phyloP scores from a whole-genome alignment of 306 rosid genomes.

The Trifolium dubium region DNA sequence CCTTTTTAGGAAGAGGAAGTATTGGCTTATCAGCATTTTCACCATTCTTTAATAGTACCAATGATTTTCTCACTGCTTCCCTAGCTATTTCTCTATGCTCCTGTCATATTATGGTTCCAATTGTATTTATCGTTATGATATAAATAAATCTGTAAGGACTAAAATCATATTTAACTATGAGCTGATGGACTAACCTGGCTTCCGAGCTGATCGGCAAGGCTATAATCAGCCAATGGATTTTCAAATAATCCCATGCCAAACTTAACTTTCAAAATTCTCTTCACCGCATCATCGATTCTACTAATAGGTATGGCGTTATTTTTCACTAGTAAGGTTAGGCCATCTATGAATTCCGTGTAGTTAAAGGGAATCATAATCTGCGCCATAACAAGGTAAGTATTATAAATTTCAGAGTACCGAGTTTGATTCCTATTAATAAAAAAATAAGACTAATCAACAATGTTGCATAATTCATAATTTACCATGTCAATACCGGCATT shows the following conservation, averaged over 20 bases:
- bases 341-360: conserved; percentile 44
- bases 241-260: conserved; percentile 51
- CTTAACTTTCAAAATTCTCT: conserved; percentile 46
- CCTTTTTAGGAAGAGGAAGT: conserved; percentile 52
- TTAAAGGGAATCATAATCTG: conserved; percentile 48
- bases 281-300: conserved; percentile 50
- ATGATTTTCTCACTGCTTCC: conserved; percentile 49
- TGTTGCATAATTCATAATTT: not conserved
- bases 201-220: conserved; percentile 42
- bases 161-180: not conserved
- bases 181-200: conserved; percentile 36
- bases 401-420: not conserved
- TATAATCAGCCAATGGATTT: conserved; percentile 45
- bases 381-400: conserved; percentile 6
- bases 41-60: conserved; percentile 47
- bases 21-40: conserved; percentile 37
- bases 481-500: conserved; percentile 53
- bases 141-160: not conserved
- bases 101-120: conserved; percentile 28
- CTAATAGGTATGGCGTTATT: conserved; percentile 38
- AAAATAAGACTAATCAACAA: not conserved
- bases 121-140: not conserved
- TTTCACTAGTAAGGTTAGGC: conserved; percentile 39
- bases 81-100: conserved; percentile 51
- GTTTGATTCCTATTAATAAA: not conserved